Base-by-base conservation (phyloP, 768 basidiomycete genomes). In the Russula compacta region DNA sequence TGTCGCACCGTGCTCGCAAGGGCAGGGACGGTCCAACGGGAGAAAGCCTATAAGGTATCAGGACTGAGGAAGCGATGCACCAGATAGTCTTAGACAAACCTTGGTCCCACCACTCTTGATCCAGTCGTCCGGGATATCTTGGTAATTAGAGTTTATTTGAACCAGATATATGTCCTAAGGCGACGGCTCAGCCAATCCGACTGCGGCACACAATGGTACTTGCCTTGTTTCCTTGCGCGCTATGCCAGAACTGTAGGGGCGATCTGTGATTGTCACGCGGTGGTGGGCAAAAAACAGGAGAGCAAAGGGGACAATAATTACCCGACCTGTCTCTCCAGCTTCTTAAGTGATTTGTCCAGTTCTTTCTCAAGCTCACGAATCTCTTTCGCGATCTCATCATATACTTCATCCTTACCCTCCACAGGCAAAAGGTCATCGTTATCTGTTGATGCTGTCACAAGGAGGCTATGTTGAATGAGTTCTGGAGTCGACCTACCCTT, bases 151-250 rank as follows among this genome's bases (percentile, higher is more conserved):
- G 19, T 84, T 77, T 10, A 85, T 86, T 74, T 95, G 88, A 17
- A 98, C 78, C 8, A 94, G 81, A 71, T 92, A 95, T 38, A 97
- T 94, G 70, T 98, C 95, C 88, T 94, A 63, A 17, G 47, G 21
- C 36, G 55, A 57, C 38, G 50, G 52, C 53, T 47, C 53, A 51
- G 42, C 11, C 35, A 54, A 19, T 47, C 40, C 10, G 24, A 48
- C 33, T 11, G 21, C 52, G 19, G 48, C 21, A 14, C 39, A 33
- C 4, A 32, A 52, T 53, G 50, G 19, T 39, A 47, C 59, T 33
- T 48, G 84, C 91, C 78, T 95, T 95, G 53, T 85, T 90, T 6
- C 95, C 94, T 53, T 79, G 77, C 2, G 83, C 81, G 64, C 90
- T 93, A 67, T 97, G 84, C 85, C 86, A 86, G 73, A 79, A 89